These are phyloP conservation scores for Fusarium hostae DNA, from an alignment of 2,329 filamentous ascomycete species.

Conservation along the genomic window DNA sequence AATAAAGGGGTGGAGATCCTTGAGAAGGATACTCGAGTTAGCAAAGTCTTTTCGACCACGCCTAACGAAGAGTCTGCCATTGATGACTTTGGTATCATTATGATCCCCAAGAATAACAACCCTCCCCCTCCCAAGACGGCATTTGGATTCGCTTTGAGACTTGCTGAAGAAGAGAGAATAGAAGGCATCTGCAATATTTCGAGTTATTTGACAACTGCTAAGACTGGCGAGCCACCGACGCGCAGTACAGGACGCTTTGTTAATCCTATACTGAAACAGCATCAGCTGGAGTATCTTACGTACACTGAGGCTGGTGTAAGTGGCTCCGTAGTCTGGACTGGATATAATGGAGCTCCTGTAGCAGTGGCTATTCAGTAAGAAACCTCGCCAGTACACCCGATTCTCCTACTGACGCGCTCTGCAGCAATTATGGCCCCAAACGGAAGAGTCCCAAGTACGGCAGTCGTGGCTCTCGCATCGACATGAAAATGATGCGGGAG, in stretches of 20 bases:
- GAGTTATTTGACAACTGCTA: background rate
- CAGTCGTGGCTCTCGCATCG: background rate
- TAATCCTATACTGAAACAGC: background rate
- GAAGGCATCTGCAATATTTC: background rate
- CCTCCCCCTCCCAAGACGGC: background rate
- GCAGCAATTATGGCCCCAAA: background rate
- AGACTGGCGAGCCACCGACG: background rate
- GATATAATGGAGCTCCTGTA: background rate
- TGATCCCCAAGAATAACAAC: background rate
- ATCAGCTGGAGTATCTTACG: background rate
- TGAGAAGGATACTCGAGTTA: background rate
- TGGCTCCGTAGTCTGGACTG: background rate
- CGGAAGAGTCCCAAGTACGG: background rate
- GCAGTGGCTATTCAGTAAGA: background rate
- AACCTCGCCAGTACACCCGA: fast-evolving
- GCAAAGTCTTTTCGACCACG: background rate
- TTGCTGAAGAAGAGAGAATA: background rate
- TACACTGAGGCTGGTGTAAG: background rate
- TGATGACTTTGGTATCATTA: background rate
- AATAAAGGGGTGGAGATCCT: background rate
- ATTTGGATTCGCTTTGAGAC: background rate
- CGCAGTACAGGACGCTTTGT: background rate
- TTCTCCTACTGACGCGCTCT: fast-evolving
- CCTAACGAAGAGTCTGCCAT: background rate
- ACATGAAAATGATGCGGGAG: background rate